phyloP scores from a whole-genome alignment of 306 rosid species.

The Canavalia ensiformis region DNA sequence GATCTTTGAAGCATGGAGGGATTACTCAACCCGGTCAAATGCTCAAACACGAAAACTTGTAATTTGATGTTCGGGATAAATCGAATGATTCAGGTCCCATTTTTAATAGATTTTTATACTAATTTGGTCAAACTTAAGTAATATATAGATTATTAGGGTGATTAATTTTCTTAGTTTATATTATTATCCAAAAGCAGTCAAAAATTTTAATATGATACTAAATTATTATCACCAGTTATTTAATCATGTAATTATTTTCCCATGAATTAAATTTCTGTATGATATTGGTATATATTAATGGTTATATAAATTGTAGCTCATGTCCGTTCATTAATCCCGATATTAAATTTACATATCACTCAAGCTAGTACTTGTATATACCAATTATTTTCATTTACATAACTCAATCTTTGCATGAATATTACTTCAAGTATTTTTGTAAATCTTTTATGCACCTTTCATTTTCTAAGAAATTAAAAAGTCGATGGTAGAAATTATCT shows the following conservation, averaged over 20 bases:
- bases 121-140: not conserved
- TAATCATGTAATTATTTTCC: not conserved
- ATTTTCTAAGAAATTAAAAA: constrained; percentile 3
- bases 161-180: not conserved
- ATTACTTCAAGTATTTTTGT: not conserved
- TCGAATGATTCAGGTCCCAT: not conserved
- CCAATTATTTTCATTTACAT: not conserved
- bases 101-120: not conserved
- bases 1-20: not conserved
- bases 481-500: not conserved
- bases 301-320: not conserved
- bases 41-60: not conserved
- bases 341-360: not conserved
- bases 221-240: not conserved
- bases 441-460: not conserved
- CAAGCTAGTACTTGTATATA: not conserved
- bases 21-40: not conserved
- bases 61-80: not conserved
- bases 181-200: not conserved
- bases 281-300: not conserved
- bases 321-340: not conserved
- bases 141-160: not conserved
- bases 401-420: not conserved
- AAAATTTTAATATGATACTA: not conserved
- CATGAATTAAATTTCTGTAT: not conserved